Evolutionary conservation across 257 asterid genomes (phyloP), one percentile per base, ranked within the genome.

Genomic region (Gentiana macrophylla): DNA sequence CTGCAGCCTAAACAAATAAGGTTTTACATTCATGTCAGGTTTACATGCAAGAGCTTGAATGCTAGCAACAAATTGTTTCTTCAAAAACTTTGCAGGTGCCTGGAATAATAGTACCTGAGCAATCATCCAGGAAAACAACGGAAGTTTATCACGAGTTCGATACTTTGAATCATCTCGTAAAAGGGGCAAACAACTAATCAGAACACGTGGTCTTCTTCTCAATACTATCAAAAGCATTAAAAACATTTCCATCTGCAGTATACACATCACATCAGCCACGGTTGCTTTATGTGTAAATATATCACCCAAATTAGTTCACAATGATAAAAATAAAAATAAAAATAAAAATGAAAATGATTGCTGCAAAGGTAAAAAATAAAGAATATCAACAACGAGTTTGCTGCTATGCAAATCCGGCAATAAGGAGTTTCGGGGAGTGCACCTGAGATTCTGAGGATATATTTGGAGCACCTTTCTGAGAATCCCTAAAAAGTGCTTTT

Each of bases 141-240:
- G 78, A 68, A 81, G 92, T 62, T 79, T 89, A 54, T 85, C 94
- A 63, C 77, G 94, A 49, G 91, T 91, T 65, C 76, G 94, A 63
- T 85, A 89, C 79, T 79, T 89, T 6, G 81, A 49, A 59, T 77
- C 77, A 41, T 79, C 90, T 59, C 72, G 72, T 78, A 83, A 64
- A 35, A 54, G 74, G 32, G 95, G 85, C 58, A 85, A 59, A 50
- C 78, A 32, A 53, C 35, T 72, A 70, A 79, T 62, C 55, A 83
- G 58, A 47, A 74, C 84, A 62, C 85, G 89, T 32, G 95, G 94
- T 65, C 81, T 89, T 63, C 83, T 80, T 24, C 94, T 83, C 63
- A 89, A 70, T 54, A 86, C 94, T 81, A 89, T 74, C 38, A 92
- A 76, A 57, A 81, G 64, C 55, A 71, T 85, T 33, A 83, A 6